phyloP scores from a whole-genome alignment of 1,284 basidiomycete genomes.

The Ganoderma sp. region DNA sequence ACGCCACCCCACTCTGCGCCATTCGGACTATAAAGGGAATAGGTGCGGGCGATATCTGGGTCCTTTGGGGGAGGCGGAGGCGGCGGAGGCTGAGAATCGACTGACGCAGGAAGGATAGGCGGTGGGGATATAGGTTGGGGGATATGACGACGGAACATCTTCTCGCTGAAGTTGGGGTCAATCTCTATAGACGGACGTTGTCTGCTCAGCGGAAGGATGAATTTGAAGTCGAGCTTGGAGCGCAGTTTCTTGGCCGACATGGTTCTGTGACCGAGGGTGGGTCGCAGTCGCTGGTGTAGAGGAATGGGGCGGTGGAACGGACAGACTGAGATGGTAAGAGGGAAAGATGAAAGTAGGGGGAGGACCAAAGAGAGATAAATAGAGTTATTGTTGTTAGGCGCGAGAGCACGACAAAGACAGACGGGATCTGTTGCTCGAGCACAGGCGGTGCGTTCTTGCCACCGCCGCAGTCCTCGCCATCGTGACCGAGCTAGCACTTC shows the following conservation, averaged over 20 bases:
- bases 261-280: conserved; percentile 3
- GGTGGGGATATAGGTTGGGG: conserved; percentile 12
- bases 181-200: conserved; percentile 16
- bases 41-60: conserved; percentile 2
- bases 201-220: conserved; percentile 22
- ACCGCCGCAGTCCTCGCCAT: conserved; percentile 8
- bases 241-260: conserved; percentile 35
- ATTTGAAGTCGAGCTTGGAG: conserved; percentile 33
- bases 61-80: conserved; percentile 36
- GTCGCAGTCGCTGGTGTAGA: neutral
- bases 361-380: neutral
- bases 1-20: conserved; percentile 30
- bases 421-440: conserved; percentile 4
- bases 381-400: conserved; percentile 5
- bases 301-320: neutral
- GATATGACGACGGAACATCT: conserved; percentile 23
- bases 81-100: conserved; percentile 26
- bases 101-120: conserved; percentile 8
- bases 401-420: neutral
- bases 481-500: neutral
- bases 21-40: conserved; percentile 14
- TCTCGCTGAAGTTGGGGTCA: conserved; percentile 27
- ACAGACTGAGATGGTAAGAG: neutral
- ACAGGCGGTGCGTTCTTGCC: conserved; percentile 20
- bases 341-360: neutral